These are phyloP conservation scores for Lanmaoa rubissima DNA, from an alignment of 768 basidiomycete species.

Conservation along the genomic window DNA sequence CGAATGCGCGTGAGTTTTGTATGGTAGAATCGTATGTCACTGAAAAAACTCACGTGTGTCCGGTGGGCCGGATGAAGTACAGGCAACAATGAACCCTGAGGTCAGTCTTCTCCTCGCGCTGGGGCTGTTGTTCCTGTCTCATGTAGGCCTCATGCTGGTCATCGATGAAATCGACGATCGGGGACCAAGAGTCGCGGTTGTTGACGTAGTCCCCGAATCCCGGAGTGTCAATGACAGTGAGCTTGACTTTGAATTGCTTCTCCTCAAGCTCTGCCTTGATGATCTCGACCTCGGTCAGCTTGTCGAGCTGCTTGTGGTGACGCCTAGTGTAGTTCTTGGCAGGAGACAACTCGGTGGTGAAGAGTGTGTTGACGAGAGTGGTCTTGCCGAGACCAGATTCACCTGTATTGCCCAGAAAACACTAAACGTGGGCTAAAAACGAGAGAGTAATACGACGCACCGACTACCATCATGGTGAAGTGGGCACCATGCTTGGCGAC, in stretches of 20 bases:
- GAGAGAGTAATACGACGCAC: constrained; percentile 39
- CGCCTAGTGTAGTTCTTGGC: constrained; percentile 87
- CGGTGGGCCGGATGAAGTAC: constrained; percentile 95
- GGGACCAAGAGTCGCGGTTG: constrained; percentile 98
- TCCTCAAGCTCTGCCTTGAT: constrained; percentile 99
- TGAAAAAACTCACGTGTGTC: constrained; percentile 76
- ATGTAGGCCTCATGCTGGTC: constrained; percentile 95
- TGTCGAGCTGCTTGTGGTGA: constrained; percentile 96
- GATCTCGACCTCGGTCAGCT: constrained; percentile 97
- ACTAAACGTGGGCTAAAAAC: neutral
- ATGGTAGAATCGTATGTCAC: neutral
- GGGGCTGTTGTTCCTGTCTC: constrained; percentile 99
- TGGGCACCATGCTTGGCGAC: constrained; percentile 96
- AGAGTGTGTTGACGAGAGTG: constrained; percentile 97
- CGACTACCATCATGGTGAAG: constrained; percentile 99
- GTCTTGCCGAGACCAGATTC: constrained; percentile 98
- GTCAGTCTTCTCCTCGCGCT: constrained; percentile 91
- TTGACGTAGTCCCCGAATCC: constrained; percentile 99
- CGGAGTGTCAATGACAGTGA: constrained; percentile 98
- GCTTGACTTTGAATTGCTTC: constrained; percentile 98
- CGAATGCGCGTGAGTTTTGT: constrained; percentile 4
- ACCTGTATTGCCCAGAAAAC: constrained; percentile 44
- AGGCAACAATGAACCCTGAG: constrained; percentile 94
- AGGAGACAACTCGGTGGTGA: constrained; percentile 93
- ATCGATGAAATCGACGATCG: constrained; percentile 98